Percentiles rank a stretch among this genome's conserved stretches.
Evolutionary conservation across 176 grass and related monocot species (phyloP).

Genomic region (Tillandsia fasciculata): DNA sequence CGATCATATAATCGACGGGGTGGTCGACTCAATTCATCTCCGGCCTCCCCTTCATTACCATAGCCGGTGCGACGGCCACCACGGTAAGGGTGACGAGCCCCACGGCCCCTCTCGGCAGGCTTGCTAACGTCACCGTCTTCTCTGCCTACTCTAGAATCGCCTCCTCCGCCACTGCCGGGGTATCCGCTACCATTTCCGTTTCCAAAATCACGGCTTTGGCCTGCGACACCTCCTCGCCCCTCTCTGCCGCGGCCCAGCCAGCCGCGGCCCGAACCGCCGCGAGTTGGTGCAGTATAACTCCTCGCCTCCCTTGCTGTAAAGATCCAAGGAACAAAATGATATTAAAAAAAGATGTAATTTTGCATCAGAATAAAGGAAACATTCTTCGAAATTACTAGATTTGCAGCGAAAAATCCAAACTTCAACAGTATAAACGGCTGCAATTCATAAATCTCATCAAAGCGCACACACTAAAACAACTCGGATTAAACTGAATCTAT

Average conservation of each 20-base stretch:
- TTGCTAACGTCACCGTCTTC: conserved; percentile 31
- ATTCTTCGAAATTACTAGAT: conserved; percentile 8
- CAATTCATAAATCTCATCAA: background rate
- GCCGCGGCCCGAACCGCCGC: conserved; percentile 33
- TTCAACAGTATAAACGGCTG: background rate
- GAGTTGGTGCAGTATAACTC: conserved; percentile 37
- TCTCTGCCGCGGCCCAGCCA: conserved; percentile 35
- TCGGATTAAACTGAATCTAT: background rate
- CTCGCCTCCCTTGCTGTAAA: conserved; percentile 50
- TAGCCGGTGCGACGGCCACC: conserved; percentile 32
- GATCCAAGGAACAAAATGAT: background rate
- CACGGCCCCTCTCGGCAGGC: conserved; percentile 29
- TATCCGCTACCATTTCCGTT: conserved; percentile 29
- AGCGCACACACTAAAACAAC: background rate
- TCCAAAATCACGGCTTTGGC: conserved; percentile 30
- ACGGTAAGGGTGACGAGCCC: conserved; percentile 34
- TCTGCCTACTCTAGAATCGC: conserved; percentile 11
- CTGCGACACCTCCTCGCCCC: conserved; percentile 36
- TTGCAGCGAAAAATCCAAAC: background rate
- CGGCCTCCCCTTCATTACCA: conserved; percentile 27
- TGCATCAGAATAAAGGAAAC: background rate
- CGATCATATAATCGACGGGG: conserved; percentile 41
- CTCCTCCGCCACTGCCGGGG: background rate
- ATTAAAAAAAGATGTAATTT: background rate
- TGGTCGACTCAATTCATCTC: conserved; percentile 34